Conservation (phyloP, 2,329 filamentous ascomycete species). For the Pseudogymnoascus pannorum region DNA sequence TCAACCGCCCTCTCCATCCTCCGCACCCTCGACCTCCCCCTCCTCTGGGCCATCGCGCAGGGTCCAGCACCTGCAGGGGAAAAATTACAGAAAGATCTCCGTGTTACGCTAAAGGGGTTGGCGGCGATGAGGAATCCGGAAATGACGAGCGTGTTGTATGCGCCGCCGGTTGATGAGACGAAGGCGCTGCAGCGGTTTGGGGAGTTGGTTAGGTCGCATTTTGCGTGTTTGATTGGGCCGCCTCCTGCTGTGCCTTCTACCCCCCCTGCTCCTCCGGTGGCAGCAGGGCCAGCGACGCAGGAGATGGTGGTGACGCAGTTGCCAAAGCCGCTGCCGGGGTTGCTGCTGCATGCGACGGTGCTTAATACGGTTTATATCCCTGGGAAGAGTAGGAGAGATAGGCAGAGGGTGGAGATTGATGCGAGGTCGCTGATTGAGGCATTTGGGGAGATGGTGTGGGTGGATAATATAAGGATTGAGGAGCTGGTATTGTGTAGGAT, state of each 20-base stretch:
- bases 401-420: constrained; percentile 37
- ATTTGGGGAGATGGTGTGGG: constrained; percentile 64
- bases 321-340: constrained; percentile 10
- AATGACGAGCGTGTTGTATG: constrained; percentile 57
- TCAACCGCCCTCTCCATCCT: constrained; percentile 40
- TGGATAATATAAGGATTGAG: constrained; percentile 58
- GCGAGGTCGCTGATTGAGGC: constrained; percentile 47
- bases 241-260: not conserved
- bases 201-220: not conserved
- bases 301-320: not conserved
- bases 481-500: constrained; percentile 75
- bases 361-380: constrained; percentile 74
- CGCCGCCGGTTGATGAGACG: constrained; percentile 45
- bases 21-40: constrained; percentile 35
- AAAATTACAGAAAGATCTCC: constrained; percentile 28
- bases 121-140: constrained; percentile 51
- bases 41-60: constrained; percentile 29
- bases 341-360: constrained; percentile 78
- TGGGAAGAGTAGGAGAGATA: not conserved
- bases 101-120: constrained; percentile 47
- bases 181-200: not conserved
- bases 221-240: not conserved
- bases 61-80: constrained; percentile 35
- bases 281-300: not conserved
- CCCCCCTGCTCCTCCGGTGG: not conserved